phyloP scores from a whole-genome alignment of 345 rosid species.

The Gossypium bickii region DNA sequence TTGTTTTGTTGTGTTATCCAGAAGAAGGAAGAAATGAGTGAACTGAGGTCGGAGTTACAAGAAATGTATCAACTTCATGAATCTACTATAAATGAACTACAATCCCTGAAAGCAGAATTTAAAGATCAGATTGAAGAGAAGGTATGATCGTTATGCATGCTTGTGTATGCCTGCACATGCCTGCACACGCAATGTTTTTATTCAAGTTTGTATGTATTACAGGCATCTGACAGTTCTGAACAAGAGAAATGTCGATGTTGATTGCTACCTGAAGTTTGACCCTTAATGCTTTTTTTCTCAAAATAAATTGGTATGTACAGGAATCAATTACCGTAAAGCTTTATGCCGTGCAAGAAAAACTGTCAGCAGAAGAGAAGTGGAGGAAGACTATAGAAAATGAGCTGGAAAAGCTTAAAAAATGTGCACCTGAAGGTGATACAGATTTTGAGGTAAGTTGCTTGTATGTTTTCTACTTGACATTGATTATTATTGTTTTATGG shows the following conservation, averaged over 20 bases:
- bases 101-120: slow-evolving; percentile 51
- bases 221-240: neutral
- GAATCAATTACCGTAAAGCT: slow-evolving; percentile 59
- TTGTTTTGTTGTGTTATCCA: slow-evolving; percentile 23
- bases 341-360: slow-evolving; percentile 46
- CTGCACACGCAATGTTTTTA: neutral
- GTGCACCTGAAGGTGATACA: slow-evolving; percentile 42
- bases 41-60: slow-evolving; percentile 44
- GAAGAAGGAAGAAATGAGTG: slow-evolving; percentile 49
- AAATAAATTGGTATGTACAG: slow-evolving; percentile 29
- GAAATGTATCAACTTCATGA: slow-evolving; percentile 46
- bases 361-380: slow-evolving; percentile 61
- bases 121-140: slow-evolving; percentile 53
- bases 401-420: slow-evolving; percentile 54
- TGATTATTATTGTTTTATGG: slow-evolving; percentile 1
- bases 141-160: slow-evolving; percentile 35
- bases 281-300: neutral
- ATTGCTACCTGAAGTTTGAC: neutral
- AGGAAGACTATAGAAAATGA: slow-evolving; percentile 63
- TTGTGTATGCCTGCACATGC: neutral
- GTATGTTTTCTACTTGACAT: neutral
- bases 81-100: slow-evolving; percentile 45
- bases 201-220: neutral
- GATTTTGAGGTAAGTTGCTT: slow-evolving; percentile 46
- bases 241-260: neutral